Conservation (phyloP, 306 rosid genomes). For the Carpinus fangiana region DNA sequence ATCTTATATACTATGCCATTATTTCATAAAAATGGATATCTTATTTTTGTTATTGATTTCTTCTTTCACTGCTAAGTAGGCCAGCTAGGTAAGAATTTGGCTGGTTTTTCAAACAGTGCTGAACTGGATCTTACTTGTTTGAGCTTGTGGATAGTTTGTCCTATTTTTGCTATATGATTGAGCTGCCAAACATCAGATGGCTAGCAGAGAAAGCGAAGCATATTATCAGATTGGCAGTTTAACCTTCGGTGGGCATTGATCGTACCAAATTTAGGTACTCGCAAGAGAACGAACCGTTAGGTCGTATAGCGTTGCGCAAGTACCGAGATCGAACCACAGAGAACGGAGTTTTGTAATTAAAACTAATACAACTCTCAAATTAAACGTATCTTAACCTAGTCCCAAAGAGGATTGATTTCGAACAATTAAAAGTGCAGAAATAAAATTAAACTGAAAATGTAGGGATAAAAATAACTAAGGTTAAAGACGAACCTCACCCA, state of each 20-base stretch:
- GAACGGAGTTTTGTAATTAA: too few species aligned
- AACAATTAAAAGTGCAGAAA: too few species aligned
- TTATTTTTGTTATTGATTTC: neutral
- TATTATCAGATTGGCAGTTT: neutral
- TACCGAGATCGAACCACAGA: too few species aligned
- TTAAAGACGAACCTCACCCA: too few species aligned
- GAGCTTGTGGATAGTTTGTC: neutral
- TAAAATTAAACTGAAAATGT: too few species aligned
- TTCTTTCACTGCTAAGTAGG: neutral
- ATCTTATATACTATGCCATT: neutral
- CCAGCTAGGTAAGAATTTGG: neutral
- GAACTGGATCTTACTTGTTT: neutral
- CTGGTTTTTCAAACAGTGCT: neutral
- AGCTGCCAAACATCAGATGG: neutral
- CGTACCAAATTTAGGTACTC: too few species aligned
- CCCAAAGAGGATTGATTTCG: too few species aligned
- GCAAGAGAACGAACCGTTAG: too few species aligned
- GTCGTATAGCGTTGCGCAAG: too few species aligned
- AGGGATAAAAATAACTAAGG: too few species aligned
- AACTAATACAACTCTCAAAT: too few species aligned
- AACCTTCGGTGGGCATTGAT: neutral
- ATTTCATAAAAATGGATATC: neutral
- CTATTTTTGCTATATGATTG: neutral
- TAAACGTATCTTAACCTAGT: too few species aligned
- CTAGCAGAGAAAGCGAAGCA: neutral